These are phyloP conservation scores for Pinus albicaulis DNA, from an alignment of 75 land plant genomes.

Conservation along the genomic window DNA sequence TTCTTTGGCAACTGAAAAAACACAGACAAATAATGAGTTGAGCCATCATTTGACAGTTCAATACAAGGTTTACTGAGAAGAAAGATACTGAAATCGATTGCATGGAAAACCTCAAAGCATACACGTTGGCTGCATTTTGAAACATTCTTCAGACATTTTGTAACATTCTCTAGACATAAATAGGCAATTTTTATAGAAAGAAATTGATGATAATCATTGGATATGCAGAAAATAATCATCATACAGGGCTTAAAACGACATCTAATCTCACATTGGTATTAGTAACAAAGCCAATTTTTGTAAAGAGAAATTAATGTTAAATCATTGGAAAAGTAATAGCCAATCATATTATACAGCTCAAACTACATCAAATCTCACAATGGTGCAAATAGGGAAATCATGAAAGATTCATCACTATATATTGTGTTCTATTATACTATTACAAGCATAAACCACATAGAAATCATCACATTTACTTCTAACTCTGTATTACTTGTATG, in stretches of 20 bases:
- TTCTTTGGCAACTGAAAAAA: conserved; percentile 61
- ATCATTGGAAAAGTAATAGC: too few relatives aligned
- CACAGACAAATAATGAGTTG: background rate
- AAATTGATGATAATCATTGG: too few relatives aligned
- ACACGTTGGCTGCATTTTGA: background rate
- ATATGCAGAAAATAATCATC: too few relatives aligned
- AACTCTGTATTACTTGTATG: too few relatives aligned
- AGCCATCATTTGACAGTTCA: background rate
- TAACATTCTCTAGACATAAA: background rate
- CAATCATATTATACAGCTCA: too few relatives aligned
- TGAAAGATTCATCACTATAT: background rate
- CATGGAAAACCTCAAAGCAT: background rate
- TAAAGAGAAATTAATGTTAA: background rate
- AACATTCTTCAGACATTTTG: background rate
- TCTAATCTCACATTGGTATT: background rate
- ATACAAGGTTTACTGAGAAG: background rate
- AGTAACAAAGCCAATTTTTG: background rate
- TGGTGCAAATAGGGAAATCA: too few relatives aligned
- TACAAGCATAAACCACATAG: too few relatives aligned
- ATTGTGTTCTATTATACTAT: too few relatives aligned
- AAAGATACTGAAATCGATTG: background rate
- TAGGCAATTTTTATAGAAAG: background rate
- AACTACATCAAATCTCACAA: too few relatives aligned
- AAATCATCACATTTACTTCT: too few relatives aligned
- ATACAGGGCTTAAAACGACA: background rate